Conservation (phyloP, 805 yeast genomes). For the Metschnikowia aberdeeniae region DNA sequence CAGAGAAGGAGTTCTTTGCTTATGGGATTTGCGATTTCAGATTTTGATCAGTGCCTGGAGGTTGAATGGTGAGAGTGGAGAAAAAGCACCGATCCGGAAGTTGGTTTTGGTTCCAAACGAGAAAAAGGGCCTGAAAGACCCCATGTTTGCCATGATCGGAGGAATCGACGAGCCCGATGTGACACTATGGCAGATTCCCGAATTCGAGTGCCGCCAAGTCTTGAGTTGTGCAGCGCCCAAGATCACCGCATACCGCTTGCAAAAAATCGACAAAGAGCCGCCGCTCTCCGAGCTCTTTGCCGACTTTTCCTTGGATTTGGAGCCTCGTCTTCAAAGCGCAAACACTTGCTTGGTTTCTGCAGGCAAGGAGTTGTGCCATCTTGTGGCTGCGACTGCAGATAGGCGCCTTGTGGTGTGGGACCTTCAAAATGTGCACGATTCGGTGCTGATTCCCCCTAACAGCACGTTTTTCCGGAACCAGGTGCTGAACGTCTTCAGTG, state of each 20-base stretch:
- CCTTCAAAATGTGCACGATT: constrained; percentile 12
- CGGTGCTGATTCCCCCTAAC: constrained; percentile 4
- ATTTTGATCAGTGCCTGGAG: constrained; percentile 59
- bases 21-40: constrained; percentile 80
- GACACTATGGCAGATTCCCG: constrained; percentile 73
- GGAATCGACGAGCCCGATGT: constrained; percentile 59
- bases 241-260: constrained; percentile 22
- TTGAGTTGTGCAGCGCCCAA: constrained; percentile 19
- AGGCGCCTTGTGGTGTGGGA: constrained; percentile 29
- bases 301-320: constrained; percentile 19
- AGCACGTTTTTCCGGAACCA: constrained; percentile 10
- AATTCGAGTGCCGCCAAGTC: constrained; percentile 49
- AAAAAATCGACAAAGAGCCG: constrained; percentile 19
- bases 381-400: constrained; percentile 27
- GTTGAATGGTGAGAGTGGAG: constrained; percentile 38
- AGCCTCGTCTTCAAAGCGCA: constrained; percentile 4
- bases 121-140: neutral
- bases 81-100: constrained; percentile 41
- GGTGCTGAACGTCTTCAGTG: constrained; percentile 12
- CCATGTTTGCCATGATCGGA: constrained; percentile 52
- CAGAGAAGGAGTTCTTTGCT: constrained; percentile 60
- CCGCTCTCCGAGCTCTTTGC: constrained; percentile 19
- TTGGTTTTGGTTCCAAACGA: constrained; percentile 41
- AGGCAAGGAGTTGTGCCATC: constrained; percentile 6
- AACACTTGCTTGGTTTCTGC: constrained; percentile 8